Conservation (phyloP, 179 eudicot species). For the Amaranthus tricolor region DNA sequence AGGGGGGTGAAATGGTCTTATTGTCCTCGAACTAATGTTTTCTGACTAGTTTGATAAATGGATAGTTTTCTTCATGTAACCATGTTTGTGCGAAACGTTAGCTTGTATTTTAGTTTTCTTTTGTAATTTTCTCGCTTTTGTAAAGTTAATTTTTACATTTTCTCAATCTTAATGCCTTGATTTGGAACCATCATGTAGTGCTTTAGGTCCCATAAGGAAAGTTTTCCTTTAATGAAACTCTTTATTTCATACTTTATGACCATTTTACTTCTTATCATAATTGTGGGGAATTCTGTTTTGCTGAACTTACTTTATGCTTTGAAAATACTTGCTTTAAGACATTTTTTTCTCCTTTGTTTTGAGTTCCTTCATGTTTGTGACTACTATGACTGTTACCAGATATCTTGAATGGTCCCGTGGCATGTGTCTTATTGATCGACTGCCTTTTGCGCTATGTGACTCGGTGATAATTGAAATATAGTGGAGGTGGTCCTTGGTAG, state of each 20-base stretch:
- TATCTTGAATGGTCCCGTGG: constrained; percentile 3
- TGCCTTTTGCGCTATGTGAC: constrained; percentile 11
- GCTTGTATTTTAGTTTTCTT: not conserved
- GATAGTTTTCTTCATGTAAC: no score
- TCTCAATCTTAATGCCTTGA: not conserved
- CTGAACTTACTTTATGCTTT: not conserved
- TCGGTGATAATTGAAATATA: constrained; percentile 20
- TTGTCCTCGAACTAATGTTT: no score
- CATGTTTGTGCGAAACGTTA: not conserved
- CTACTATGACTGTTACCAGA: not conserved
- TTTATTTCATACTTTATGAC: not conserved
- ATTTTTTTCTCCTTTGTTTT: constrained; percentile 2
- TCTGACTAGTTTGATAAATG: no score
- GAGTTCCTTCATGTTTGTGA: constrained; percentile 15
- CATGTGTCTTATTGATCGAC: constrained; percentile 9
- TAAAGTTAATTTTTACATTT: not conserved
- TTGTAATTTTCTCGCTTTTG: not conserved
- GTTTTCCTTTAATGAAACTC: not conserved
- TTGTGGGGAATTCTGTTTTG: not conserved
- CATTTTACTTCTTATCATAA: not conserved
- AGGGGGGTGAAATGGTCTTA: no score
- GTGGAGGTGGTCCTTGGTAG: constrained; percentile 22
- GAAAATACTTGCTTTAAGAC: not conserved
- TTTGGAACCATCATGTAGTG: not conserved
- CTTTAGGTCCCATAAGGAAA: not conserved